Evolutionary conservation across 345 rosid species (phyloP).

Genomic region (Kernera saxatilis): DNA sequence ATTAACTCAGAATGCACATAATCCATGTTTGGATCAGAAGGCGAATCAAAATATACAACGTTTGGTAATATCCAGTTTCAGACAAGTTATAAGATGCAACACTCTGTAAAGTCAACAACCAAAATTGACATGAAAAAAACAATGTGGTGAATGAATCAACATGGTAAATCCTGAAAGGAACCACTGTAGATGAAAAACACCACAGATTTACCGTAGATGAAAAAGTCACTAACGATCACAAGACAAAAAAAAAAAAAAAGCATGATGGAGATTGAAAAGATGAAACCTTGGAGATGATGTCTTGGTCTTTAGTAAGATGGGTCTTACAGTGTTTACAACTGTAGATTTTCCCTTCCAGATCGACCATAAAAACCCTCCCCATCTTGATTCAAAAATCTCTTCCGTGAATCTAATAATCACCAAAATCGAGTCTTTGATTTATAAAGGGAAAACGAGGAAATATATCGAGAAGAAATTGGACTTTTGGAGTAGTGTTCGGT

Average conservation of each 20-base stretch:
- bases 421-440: not conserved
- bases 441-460: not conserved
- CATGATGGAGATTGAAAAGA: not conserved
- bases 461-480: slow-evolving; percentile 6
- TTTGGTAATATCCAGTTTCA: not conserved
- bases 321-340: slow-evolving; percentile 65
- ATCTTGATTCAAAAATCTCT: slow-evolving; percentile 17
- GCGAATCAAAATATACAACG: not conserved
- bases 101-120: not conserved
- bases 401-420: not conserved
- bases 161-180: slow-evolving; percentile 5
- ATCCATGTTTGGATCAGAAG: not conserved
- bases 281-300: slow-evolving; percentile 60
- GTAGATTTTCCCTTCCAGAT: slow-evolving; percentile 47
- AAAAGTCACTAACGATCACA: not conserved
- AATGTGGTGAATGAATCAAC: not conserved
- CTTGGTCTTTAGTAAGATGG: slow-evolving; percentile 44
- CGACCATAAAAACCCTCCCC: slow-evolving; percentile 60
- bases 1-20: not conserved
- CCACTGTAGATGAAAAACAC: too few species aligned
- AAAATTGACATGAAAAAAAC: not conserved
- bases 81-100: not conserved
- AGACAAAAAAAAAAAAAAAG: not conserved
- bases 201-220: too few species aligned
- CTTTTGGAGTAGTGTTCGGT: not conserved